Conservation (phyloP, 2,329 filamentous ascomycete genomes). For the Alternaria atra region DNA sequence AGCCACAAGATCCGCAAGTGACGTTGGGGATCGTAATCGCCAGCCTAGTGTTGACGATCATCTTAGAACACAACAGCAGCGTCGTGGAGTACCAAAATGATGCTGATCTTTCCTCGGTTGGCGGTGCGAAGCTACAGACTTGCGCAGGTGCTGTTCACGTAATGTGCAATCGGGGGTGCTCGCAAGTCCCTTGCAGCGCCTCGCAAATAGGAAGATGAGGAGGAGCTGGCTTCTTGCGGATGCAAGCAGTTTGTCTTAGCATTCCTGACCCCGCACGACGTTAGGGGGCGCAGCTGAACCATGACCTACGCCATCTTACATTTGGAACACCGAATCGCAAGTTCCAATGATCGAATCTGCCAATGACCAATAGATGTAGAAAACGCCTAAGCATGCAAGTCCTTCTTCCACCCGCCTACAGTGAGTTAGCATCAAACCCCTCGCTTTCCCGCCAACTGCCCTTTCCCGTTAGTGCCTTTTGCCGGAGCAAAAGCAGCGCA, state of each 20-base stretch:
- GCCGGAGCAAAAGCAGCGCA: conserved; percentile 6
- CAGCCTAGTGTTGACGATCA: conserved; percentile 1
- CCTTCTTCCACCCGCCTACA: not conserved
- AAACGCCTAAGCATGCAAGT: not conserved
- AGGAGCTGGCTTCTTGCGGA: not conserved
- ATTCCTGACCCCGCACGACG: conserved; percentile 2
- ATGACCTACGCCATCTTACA: not conserved
- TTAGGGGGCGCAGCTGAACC: conserved; percentile 1
- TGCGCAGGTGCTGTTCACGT: conserved; percentile 1
- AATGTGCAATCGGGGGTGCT: not conserved
- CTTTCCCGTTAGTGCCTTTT: not conserved
- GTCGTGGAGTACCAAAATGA: not conserved
- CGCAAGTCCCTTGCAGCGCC: not conserved
- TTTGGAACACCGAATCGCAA: not conserved
- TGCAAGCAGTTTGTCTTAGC: not conserved
- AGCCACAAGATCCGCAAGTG: not conserved
- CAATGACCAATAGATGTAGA: not conserved
- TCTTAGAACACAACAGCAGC: not conserved
- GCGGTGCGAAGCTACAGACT: not conserved
- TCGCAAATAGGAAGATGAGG: not conserved
- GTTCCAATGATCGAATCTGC: not conserved
- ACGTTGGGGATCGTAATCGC: conserved; percentile 3
- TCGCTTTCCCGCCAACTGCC: not conserved
- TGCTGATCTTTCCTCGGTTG: not conserved
- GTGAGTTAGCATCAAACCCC: not conserved